These are phyloP conservation scores for Alternaria sp. DNA, from an alignment of 2,329 filamentous ascomycete genomes.

Conservation along the genomic window DNA sequence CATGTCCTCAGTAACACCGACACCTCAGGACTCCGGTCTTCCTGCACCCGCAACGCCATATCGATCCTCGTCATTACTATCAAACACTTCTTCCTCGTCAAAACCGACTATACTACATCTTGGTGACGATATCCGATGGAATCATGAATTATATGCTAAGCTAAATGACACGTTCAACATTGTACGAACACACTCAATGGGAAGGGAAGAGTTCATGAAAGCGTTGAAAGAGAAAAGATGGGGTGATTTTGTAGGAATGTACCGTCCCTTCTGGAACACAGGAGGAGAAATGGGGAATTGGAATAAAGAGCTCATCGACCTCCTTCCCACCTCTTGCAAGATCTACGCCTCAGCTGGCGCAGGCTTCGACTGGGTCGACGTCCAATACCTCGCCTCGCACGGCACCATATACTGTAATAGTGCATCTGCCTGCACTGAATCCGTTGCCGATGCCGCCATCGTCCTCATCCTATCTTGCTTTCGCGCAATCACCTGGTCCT, in stretches of 20 bases:
- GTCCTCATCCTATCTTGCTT: slow-evolving; percentile 75
- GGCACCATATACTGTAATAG: slow-evolving; percentile 78
- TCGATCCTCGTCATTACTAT: neutral
- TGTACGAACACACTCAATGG: slow-evolving; percentile 50
- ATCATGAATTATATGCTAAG: slow-evolving; percentile 53
- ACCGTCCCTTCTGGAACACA: slow-evolving; percentile 70
- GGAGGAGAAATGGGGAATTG: slow-evolving; percentile 72
- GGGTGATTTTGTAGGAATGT: slow-evolving; percentile 58
- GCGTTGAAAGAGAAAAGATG: slow-evolving; percentile 51
- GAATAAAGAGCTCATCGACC: slow-evolving; percentile 64
- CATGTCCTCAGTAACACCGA: slow-evolving; percentile 39
- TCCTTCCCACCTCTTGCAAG: slow-evolving; percentile 61
- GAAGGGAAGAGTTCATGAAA: slow-evolving; percentile 51
- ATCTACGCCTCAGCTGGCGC: slow-evolving; percentile 69
- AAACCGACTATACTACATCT: slow-evolving; percentile 54
- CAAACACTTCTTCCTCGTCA: slow-evolving; percentile 17
- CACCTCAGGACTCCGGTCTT: slow-evolving; percentile 35
- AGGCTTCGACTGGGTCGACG: slow-evolving; percentile 71
- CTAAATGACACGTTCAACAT: slow-evolving; percentile 50
- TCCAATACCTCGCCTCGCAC: slow-evolving; percentile 65
- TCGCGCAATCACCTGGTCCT: slow-evolving; percentile 72
- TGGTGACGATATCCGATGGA: slow-evolving; percentile 57
- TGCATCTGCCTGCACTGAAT: slow-evolving; percentile 73
- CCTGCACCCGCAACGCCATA: slow-evolving; percentile 15
- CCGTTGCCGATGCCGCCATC: slow-evolving; percentile 75